Evolutionary conservation across 805 yeast genomes (phyloP).

Genomic region (Ascoidea tarda): DNA sequence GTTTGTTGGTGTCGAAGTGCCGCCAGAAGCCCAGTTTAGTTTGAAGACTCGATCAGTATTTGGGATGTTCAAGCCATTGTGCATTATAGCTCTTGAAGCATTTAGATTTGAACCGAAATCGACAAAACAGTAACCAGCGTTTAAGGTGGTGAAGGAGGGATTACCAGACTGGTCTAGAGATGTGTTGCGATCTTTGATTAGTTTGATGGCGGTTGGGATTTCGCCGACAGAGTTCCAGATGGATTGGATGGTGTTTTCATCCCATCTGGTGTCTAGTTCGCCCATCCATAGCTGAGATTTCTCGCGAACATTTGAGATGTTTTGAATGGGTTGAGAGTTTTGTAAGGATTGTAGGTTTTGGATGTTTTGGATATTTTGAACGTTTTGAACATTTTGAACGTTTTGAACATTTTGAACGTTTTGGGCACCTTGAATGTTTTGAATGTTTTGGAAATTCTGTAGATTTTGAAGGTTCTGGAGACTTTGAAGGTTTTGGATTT

Average conservation of each 20-base stretch:
- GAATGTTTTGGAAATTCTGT: too few relatives aligned
- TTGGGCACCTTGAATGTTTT: too few relatives aligned
- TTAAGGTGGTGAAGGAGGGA: conserved; percentile 28
- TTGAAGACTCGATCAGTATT: conserved; percentile 43
- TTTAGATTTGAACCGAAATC: conserved; percentile 48
- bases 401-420: too few relatives aligned
- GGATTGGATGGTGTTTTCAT: conserved; percentile 47
- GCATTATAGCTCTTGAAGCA: conserved; percentile 51
- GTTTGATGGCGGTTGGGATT: conserved; percentile 39
- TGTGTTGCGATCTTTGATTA: conserved; percentile 53
- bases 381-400: too few relatives aligned
- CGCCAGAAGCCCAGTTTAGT: conserved; percentile 71
- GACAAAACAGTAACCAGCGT: conserved; percentile 73
- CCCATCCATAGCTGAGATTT: conserved; percentile 65
- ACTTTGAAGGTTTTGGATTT: too few relatives aligned
- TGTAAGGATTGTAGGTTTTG: conserved; percentile 2
- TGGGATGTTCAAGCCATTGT: conserved; percentile 61
- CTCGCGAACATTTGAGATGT: conserved; percentile 24
- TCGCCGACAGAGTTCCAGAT: conserved; percentile 69
- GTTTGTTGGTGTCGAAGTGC: conserved; percentile 12
- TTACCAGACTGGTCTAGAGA: conserved; percentile 15
- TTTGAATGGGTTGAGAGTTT: conserved; percentile 34
- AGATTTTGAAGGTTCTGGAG: too few relatives aligned
- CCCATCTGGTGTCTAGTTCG: conserved; percentile 76
- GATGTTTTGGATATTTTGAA: too few relatives aligned